Percentiles rank a stretch among this genome's conserved stretches.
These are phyloP conservation scores for Penicillium sp. DNA, from an alignment of 2,329 filamentous ascomycete species.

Conservation along the genomic window DNA sequence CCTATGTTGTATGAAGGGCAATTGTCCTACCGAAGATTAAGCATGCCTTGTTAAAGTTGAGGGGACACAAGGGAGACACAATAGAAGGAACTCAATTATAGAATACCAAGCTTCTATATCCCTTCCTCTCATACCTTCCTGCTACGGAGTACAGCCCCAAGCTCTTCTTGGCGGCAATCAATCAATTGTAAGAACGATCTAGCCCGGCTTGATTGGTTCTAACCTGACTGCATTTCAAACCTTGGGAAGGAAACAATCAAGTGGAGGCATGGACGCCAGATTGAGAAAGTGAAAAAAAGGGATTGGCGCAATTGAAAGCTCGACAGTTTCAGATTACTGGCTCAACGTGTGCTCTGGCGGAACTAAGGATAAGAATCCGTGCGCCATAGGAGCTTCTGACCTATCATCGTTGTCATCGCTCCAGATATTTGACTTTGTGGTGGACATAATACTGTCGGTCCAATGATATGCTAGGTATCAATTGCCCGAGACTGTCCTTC, in stretches of 20 bases:
- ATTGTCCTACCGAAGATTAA: not conserved
- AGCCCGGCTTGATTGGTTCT: slow-evolving; percentile 17
- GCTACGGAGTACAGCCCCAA: not conserved
- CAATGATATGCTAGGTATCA: not conserved
- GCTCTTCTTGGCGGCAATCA: not conserved
- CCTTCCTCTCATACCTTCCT: not conserved
- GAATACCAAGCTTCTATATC: not conserved
- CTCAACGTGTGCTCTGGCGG: slow-evolving; percentile 1
- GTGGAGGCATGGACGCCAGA: slow-evolving; percentile 3
- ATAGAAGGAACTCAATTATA: not conserved
- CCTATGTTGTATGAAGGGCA: not conserved
- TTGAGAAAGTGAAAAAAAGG: slow-evolving; percentile 1
- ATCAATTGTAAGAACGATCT: not conserved
- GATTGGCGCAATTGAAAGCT: not conserved
- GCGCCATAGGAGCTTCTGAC: not conserved
- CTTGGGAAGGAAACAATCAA: not conserved
- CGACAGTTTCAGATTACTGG: slow-evolving; percentile 4
- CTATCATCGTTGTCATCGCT: slow-evolving; percentile 10
- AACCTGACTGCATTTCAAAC: slow-evolving; percentile 9
- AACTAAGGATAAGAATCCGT: slow-evolving; percentile 4
- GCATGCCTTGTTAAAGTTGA: not conserved
- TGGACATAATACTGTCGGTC: not conserved
- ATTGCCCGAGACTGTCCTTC: not conserved
- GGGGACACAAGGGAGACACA: not conserved
- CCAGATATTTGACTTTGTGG: slow-evolving; percentile 1